phyloP scores from a whole-genome alignment of 192 early-diverging fungal genomes.

The Oehlia diaphana region DNA sequence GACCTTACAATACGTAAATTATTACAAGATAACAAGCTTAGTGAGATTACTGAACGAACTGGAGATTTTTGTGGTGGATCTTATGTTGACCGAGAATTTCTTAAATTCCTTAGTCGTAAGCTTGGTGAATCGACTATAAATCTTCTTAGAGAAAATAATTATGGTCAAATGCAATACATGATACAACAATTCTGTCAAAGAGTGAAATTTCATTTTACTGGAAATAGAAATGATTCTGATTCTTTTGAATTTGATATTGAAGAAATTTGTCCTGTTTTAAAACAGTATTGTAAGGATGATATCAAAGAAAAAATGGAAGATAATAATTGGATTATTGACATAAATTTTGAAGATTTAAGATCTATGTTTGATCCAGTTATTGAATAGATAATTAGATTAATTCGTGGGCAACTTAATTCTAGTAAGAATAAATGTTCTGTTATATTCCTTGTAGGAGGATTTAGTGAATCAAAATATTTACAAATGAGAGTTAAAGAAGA shows the following conservation, averaged over 20 bases:
- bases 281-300: background rate
- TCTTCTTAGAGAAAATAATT: conserved; percentile 26
- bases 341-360: background rate
- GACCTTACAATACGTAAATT: conserved; percentile 42
- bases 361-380: conserved; percentile 56
- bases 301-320: conserved; percentile 38
- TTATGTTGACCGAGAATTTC: conserved; percentile 45
- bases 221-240: background rate
- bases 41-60: conserved; percentile 41
- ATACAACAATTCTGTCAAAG: background rate
- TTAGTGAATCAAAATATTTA: conserved; percentile 47
- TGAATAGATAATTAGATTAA: conserved; percentile 44
- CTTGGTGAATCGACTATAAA: conserved; percentile 33
- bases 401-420: conserved; percentile 43
- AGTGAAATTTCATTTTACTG: background rate
- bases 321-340: conserved; percentile 40
- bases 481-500: conserved; percentile 35
- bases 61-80: conserved; percentile 42
- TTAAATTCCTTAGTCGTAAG: conserved; percentile 43
- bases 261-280: conserved; percentile 4
- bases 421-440: conserved; percentile 33
- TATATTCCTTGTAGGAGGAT: conserved; percentile 56
- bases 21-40: conserved; percentile 30
- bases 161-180: conserved; percentile 19
- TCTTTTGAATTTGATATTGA: conserved; percentile 2